Evolutionary conservation across 768 basidiomycete genomes (phyloP), one percentile per base, ranked within the genome.

Genomic region (Psilocybe tampanensis): DNA sequence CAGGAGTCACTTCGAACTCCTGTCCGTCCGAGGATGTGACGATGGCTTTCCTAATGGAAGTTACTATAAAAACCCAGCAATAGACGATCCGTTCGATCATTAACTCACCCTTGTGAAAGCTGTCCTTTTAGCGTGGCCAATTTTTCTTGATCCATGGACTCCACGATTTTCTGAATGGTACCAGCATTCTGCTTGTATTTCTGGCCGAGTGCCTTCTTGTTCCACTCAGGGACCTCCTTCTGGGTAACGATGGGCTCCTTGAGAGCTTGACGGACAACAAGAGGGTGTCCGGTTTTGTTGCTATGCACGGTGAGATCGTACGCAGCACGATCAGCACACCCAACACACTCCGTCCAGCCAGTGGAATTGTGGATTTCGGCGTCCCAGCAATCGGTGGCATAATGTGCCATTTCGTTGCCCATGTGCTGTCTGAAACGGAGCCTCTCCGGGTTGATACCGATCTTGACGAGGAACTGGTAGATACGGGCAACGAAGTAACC

Each of bases 351-450:
- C 52, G 94, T 96, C 97, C 97, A 99, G 60, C 88, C 89, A 42
- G 74, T 80, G 47, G 92, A 90, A 52, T 92, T 94, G 60, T 94
- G 83, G 62, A 98, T 98, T 77, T 99, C 97, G 42, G 95, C 97
- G 69, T 99, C 97, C 97, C 97, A 99, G 74, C 97, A 99, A 75
- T 98, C 96, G 36, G 94, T 85, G 53, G 97, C 96, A 71, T 99
- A 99, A 72, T 98, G 97, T 1, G 97, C 97, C 96, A 98, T 98
- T 79, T 98, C 97, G 75, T 98, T 99, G 34, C 76, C 83, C 97
- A 98, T 98, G 72, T 99, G 97, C 68, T 99, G 97, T 32, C 97
- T 82, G 84, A 98, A 98, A 51, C 97, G 85, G 60, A 98, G 77
- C 8, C 94, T 85, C 45, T 68, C 60, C 13, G 89, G 86, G 76